Conservation (phyloP, 495 filamentous ascomycete species). For the Bacidia gigantensis region DNA sequence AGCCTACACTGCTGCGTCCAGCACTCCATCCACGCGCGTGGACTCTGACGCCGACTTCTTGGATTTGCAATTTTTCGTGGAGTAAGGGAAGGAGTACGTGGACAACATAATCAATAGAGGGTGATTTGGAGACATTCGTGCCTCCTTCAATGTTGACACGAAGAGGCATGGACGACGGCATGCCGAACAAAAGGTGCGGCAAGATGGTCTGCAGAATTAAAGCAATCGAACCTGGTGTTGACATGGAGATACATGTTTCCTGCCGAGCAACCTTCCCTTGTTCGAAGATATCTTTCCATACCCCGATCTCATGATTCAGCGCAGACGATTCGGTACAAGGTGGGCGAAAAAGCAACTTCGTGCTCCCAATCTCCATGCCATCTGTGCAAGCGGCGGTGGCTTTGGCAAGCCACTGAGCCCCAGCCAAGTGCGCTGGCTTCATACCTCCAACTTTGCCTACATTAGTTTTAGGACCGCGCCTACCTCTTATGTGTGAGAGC, state of each 20-base stretch:
- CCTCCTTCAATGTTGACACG: slow-evolving; percentile 56
- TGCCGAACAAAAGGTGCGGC: slow-evolving; percentile 48
- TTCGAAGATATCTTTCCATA: slow-evolving; percentile 14
- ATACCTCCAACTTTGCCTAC: slow-evolving; percentile 40
- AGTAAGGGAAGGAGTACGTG: slow-evolving; percentile 65
- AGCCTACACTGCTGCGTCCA: slow-evolving; percentile 42
- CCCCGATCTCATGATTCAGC: too few relatives aligned
- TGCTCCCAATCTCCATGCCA: slow-evolving; percentile 24
- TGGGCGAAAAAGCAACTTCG: slow-evolving; percentile 25
- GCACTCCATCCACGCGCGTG: slow-evolving; percentile 53
- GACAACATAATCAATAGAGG: slow-evolving; percentile 61
- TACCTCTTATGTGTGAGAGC: slow-evolving; percentile 58
- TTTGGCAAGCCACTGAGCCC: slow-evolving; percentile 49
- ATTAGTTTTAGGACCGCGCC: slow-evolving; percentile 28
- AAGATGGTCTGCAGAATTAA: slow-evolving; percentile 75
- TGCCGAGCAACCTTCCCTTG: slow-evolving; percentile 9
- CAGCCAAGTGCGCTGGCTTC: slow-evolving; percentile 61
- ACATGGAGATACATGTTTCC: slow-evolving; percentile 21
- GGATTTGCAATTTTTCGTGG: slow-evolving; percentile 42
- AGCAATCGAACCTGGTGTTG: slow-evolving; percentile 33
- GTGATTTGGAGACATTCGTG: slow-evolving; percentile 60
- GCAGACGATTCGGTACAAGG: background rate
- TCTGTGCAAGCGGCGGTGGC: slow-evolving; percentile 41
- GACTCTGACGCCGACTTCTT: slow-evolving; percentile 40
- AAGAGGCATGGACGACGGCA: slow-evolving; percentile 13